Evolutionary conservation across 1,284 basidiomycete species (phyloP).

Genomic region (Leccinum pseudoinsigne): DNA sequence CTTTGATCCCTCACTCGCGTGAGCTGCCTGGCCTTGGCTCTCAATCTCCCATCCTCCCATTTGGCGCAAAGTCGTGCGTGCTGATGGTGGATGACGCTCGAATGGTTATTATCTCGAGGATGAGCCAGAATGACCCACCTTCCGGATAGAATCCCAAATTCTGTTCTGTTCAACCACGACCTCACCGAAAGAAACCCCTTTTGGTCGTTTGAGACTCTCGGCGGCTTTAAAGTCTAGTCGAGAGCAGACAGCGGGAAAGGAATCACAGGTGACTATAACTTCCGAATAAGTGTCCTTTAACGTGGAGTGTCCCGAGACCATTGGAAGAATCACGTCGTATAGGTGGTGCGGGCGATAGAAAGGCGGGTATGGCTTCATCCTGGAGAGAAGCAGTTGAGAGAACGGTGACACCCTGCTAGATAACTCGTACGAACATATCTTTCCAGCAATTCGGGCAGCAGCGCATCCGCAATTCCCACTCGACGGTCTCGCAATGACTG

Average conservation of each 20-base stretch:
- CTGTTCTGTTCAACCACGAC: neutral
- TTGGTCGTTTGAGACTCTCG: neutral
- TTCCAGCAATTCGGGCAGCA: conserved; percentile 37
- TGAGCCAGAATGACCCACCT: neutral
- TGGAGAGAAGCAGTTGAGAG: neutral
- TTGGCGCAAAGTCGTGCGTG: conserved; percentile 1
- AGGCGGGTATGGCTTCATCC: conserved; percentile 3
- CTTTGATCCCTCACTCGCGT: conserved; percentile 8
- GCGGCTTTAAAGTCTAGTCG: conserved; percentile 6
- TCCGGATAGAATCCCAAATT: neutral
- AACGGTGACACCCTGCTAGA: neutral
- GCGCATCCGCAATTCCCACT: conserved; percentile 40
- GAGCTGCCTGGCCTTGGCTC: conserved; percentile 3
- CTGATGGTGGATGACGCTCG: neutral
- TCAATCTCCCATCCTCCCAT: neutral
- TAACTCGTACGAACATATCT: conserved; percentile 11
- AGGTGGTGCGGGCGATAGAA: neutral
- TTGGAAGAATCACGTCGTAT: neutral
- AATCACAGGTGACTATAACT: accelerated
- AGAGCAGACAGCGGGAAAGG: accelerated
- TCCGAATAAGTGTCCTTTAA: neutral
- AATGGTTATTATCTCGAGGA: neutral
- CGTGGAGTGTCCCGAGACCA: neutral
- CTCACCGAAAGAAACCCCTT: neutral
- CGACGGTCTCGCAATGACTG: conserved; percentile 28